Evolutionary conservation across 192 early-diverging fungal genomes (phyloP).

Genomic region (Entomortierella chlamydospora): DNA sequence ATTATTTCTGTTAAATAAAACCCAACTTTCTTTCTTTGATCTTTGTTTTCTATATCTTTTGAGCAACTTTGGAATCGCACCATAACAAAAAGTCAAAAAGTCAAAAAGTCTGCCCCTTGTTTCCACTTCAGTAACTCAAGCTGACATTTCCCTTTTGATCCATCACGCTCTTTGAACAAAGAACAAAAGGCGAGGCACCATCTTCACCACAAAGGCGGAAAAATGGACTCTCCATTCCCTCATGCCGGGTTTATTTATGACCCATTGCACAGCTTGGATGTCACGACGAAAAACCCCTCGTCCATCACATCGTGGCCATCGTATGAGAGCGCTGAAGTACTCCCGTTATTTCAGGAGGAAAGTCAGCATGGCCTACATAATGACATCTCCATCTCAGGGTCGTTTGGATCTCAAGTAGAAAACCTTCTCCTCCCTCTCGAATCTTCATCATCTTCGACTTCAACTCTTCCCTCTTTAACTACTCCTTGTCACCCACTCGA

Average conservation of each 20-base stretch:
- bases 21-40: too few relatives aligned
- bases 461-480: neutral
- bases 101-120: too few relatives aligned
- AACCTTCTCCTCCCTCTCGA: neutral
- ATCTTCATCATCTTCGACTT: constrained; percentile 2
- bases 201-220: constrained; percentile 5
- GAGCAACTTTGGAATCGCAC: too few relatives aligned
- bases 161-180: neutral
- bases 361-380: neutral
- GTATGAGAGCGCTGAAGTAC: neutral
- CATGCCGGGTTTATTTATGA: constrained; percentile 18
- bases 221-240: constrained; percentile 25
- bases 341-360: neutral
- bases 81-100: too few relatives aligned
- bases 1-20: neutral
- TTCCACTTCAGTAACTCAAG: too few relatives aligned
- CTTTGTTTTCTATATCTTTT: too few relatives aligned
- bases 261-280: constrained; percentile 1
- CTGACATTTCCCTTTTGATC: neutral
- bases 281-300: neutral
- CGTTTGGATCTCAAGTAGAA: neutral
- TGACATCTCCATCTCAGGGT: neutral
- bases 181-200: too few relatives aligned
- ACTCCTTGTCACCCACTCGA: constrained; percentile 1
- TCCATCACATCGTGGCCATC: constrained; percentile 26